Evolutionary conservation across 202 grass and related monocot species (phyloP), one percentile per base, ranked within the genome.

Genomic region (Miscanthus sacchariflorus): DNA sequence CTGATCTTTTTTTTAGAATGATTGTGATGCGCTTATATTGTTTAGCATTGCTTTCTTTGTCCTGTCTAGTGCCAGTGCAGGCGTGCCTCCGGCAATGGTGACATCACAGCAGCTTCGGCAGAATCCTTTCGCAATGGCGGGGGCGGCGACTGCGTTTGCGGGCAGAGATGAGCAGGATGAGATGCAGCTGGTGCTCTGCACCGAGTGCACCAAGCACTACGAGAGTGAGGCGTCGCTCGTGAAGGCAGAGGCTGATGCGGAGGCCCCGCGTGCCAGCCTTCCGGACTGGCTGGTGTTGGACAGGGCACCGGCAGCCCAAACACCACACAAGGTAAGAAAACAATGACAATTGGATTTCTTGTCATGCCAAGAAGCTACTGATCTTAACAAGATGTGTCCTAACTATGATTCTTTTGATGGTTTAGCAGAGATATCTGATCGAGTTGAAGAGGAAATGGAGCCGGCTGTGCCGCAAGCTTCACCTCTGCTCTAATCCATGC

Each of bases 391-490:
- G 23, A 46, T 5, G 10, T 12, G 4, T 7, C 1, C 68, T 73
- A 23, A 38, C 5, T 10, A 4, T 14, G 19, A 19, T 40, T 15
- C 6, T 67, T 61, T 68, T 85, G 81, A 59, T 68, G 74, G 74
- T 85, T 71, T 17, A 95, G 91, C 89, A 81, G 2, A 71, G 81
- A 40, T 77, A 91, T 85, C 79, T 95, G 93, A 56, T 88, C 42
- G 93, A 93, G 48, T 73, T 93, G 83, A 93, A 90, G 68, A 88
- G 84, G 71, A 95, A 95, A 88, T 95, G 93, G 93, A 93, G 84
- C 77, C 78, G 86, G 66, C 64, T 94, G 50, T 98, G 96, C 82
- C 79, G 81, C 74, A 98, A 87, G 77, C 90, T 98, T 70, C 96
- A 94, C 73, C 77, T 89, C 30, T 79, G 66, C 76, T 43, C 49